Evolutionary conservation across 345 rosid species (phyloP), one percentile per base, ranked within the genome.

Genomic region (Mangifera indica): DNA sequence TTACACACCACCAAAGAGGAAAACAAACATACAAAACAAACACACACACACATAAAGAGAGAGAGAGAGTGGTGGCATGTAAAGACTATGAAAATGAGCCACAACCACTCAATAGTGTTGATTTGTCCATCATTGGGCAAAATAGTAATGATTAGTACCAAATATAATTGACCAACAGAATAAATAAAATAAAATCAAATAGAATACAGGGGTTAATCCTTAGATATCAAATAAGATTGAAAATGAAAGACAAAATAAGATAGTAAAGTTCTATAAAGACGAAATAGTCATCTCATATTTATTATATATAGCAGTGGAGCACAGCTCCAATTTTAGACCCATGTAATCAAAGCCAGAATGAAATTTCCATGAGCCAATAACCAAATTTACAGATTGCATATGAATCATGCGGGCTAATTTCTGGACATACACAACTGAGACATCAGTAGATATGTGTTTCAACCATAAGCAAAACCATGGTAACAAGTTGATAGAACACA

Each of bases 121-220:
- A 70, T 29, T 70, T 58, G 2, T 58, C 64, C 73, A 70, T 58
- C 73, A 70, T 58, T 11, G 73, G 63, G 55, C 73, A 69, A 6
- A 40, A 44, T 40, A 24, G 18, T 0, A 46, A 8, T 13, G 12
- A 12, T 21, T 0, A 2, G 7, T 58, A 0, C 18, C 40, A 25
- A 60, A 60, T 4, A 29, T 15, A 15, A 32, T 20, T 7, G 8
- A 37, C 9, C 42, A 6, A 37, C 42, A 37, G 22, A 55, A 69
- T 40, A 40, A 52, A 4, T 48, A 53, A 3, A 40, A 53, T 32
- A 29, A 29, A 29, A 29, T 29, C 3, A 29, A 29, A 2, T 24
- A 8, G 5, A 17, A 64, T 13, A 24, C 5, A 46, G 32, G 17
- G 4, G 20, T 3, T 14, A 24, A 24, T 3, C 7, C 13, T 46